Evolutionary conservation across 2,329 filamentous ascomycete genomes (phyloP), one percentile per base, ranked within the genome.

Genomic region (Cladophialophora yegresii): DNA sequence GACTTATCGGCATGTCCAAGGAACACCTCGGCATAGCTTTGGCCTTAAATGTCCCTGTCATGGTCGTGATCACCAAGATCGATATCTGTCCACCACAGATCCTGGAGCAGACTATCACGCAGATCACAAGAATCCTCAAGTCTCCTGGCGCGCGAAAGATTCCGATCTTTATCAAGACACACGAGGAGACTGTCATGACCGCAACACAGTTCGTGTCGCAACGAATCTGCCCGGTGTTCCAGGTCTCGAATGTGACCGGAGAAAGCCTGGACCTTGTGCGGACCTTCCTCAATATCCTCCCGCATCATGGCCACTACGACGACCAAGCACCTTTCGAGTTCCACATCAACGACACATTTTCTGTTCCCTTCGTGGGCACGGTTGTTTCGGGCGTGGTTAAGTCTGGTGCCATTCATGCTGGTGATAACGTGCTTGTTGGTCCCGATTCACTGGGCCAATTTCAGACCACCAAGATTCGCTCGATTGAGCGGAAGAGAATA

Each of bases 61-160:
- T 99, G 91, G 93, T 98, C 3, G 89, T 97, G 69, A 88, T 98
- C 68, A 99, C 93, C 77, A 99, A 98, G 81, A 96, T 98, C 69
- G 95, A 98, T 75, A 98, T 98, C 62, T 98, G 95, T 76, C 95
- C 95, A 23, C 92, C 93, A 1, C 90, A 98, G 70, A 97, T 99
- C 73, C 82, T 99, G 26, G 87, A 96, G 78, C 90, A 98, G 80
- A 99, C 95, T 23, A 87, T 98, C 53, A 89, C 87, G 10, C 93
- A 98, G 76, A 86, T 99, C 67, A 93, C 88, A 59, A 91, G 93
- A 74, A 97, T 99, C 58, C 83, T 99, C 70, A 96, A 96, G 77
- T 96, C 91, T 62, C 93, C 93, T 0, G 95, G 92, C 2, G 95
- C 95, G 3, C 85, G 91, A 45, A 99, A 99, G 78, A 96, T 99